Base-by-base conservation (phyloP, 148 eudicot species). In the Linanthus parryae region DNA sequence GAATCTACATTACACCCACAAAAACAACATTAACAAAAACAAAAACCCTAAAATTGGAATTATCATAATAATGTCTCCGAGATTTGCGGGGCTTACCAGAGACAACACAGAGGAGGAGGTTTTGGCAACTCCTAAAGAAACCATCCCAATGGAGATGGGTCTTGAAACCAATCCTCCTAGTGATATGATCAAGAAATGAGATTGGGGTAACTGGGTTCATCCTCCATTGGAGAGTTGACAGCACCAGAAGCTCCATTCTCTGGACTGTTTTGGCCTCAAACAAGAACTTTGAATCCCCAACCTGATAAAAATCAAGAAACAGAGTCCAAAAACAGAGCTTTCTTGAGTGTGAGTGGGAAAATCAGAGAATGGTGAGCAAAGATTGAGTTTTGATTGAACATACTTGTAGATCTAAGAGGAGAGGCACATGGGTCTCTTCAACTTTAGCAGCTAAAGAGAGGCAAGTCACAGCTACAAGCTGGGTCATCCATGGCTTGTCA, bases 401-500 rank as follows among this genome's bases (percentile, higher is more conserved):
- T 81, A 89, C 97, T 71, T 89, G 97, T 34, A 89, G 90, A 43
- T 89, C 82, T 30, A 85, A 21, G 45, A 89, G 82, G 31, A 77
- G 76, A 57, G 95, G 97, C 12, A 82, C 95, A n/a, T 75, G 40
- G 21, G 77, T 77, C 51, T 89, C 95, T 77, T 89, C 95, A 60
- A 89, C 84, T 73, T 89, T 89, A 5, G 97, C 94, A 62, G 96
- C 96, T 30, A 88, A 56, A 55, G 96, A 88, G 49, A 88, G 66
- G 52, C 96, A 88, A 63, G 95, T 55, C 9, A 85, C 97, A 63
- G 97, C 95, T 46, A 66, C 56, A 40, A 89, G 88, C 20, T 85
- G 97, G 44, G 73, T 52, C 86, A 74, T 66, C 97, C 97, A 89
- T 40, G 91, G 85, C 69, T 79, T 69, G 0, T 75, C 75, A 5